Percentiles rank a stretch among this genome's conserved stretches.
Evolutionary conservation across 768 basidiomycete genomes (phyloP).

Genomic region (Russula abietina): DNA sequence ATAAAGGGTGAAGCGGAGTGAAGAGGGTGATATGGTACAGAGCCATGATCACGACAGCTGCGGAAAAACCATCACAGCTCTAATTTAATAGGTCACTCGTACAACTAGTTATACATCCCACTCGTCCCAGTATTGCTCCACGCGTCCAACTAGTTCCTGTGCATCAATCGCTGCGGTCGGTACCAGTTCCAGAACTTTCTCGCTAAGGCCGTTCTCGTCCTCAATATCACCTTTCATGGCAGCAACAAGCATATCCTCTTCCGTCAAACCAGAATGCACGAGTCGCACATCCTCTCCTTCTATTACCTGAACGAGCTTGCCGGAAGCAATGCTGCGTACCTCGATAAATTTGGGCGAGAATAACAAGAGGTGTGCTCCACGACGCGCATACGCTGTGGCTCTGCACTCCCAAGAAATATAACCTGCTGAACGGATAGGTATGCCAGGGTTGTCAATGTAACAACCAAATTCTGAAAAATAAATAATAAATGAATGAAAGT

Average conservation of each 20-base stretch:
- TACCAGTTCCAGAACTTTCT: conserved; percentile 60
- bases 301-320: conserved; percentile 76
- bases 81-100: background rate
- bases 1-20: background rate
- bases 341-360: conserved; percentile 74
- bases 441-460: conserved; percentile 66
- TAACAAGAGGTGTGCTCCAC: conserved; percentile 60
- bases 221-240: conserved; percentile 58
- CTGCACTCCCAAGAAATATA: conserved; percentile 78
- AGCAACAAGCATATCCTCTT: conserved; percentile 49
- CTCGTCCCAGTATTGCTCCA: conserved; percentile 23
- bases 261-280: conserved; percentile 43
- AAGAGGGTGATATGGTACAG: background rate
- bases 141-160: conserved; percentile 13
- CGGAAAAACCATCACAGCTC: background rate
- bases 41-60: background rate
- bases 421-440: conserved; percentile 51
- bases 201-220: conserved; percentile 51
- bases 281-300: conserved; percentile 66
- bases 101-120: conserved; percentile 20
- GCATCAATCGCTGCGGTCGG: conserved; percentile 56
- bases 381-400: conserved; percentile 54
- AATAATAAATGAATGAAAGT: background rate
- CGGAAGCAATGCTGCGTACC: conserved; percentile 56
- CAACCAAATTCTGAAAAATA: conserved; percentile 56